Evolutionary conservation across 306 rosid genomes (phyloP), one percentile per base, ranked within the genome.

Genomic region (Quercus aquifolioides): DNA sequence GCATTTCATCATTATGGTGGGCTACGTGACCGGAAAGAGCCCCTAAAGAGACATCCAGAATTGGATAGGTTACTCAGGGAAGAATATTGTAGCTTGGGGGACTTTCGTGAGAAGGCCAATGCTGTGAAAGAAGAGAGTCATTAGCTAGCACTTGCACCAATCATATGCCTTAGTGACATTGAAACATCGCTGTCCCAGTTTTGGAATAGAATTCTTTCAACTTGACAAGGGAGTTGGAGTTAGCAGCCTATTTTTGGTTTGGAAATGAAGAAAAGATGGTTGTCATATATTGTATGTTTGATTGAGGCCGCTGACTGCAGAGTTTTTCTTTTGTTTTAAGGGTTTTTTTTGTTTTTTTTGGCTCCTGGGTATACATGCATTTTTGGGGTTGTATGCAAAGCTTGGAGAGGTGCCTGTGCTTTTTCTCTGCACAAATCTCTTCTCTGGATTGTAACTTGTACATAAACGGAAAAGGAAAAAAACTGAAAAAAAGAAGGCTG

Each of bases 1-100:
- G 99, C 99, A 3, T 95, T 95, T 82, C 99, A 95, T 81, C 96
- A 95, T 79, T 93, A 88, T 35, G 87, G 98, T 38, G 84, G 85
- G 76, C 73, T 55, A 35, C 87, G 86, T 1, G 82, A 76, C 86
- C 91, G 80, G 20, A 92, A 85, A 69, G 94, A 84, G 26, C 86
- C 90, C 1, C 76, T 90, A 74, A 77, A 69, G 65, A 93, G 91
- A 83, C 86, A 89, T 84, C 92, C 88, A 13, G 99, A 93, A 80
- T 80, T 95, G 85, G 96, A 90, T 11, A 84, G 60, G 85, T 81
- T 95, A 86, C 98, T 95, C 63, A 82, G 74, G 55, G 97, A 93
- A 82, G 96, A 93, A 73, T 95, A 89, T 81, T 85, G 89, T 7
- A 87, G 93, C 78, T 79, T 95, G 92, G 97, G 88, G 2, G 93